Conservation (phyloP, 2,329 filamentous ascomycete species). For the Tolypocladium amazonense region DNA sequence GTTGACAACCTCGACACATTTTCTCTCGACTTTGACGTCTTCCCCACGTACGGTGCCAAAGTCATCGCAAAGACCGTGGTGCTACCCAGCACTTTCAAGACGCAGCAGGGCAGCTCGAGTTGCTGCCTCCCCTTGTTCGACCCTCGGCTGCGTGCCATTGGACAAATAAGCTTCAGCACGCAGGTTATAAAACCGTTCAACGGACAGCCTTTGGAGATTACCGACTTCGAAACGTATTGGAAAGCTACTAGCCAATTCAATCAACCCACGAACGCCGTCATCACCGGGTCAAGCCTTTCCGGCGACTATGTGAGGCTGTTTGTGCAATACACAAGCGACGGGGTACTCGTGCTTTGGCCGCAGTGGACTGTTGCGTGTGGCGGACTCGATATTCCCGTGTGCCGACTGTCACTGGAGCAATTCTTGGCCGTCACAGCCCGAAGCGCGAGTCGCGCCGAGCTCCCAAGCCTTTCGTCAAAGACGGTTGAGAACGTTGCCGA, state of each 20-base stretch:
- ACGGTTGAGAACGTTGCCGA: slow-evolving; percentile 47
- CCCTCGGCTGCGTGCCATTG: slow-evolving; percentile 80
- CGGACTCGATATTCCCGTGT: slow-evolving; percentile 72
- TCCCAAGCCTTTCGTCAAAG: slow-evolving; percentile 32
- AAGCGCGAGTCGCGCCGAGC: slow-evolving; percentile 30
- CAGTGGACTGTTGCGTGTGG: slow-evolving; percentile 69
- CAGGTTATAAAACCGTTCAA: slow-evolving; percentile 96
- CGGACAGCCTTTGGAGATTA: slow-evolving; percentile 87
- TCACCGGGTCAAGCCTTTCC: slow-evolving; percentile 89
- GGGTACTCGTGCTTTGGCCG: slow-evolving; percentile 78
- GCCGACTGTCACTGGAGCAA: slow-evolving; percentile 64
- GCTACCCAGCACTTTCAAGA: slow-evolving; percentile 75
- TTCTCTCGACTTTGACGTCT: slow-evolving; percentile 93
- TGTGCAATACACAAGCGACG: slow-evolving; percentile 84
- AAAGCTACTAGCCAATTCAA: slow-evolving; percentile 93
- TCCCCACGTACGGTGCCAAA: slow-evolving; percentile 93
- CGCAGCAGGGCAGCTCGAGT: slow-evolving; percentile 60
- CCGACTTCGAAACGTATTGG: slow-evolving; percentile 98
- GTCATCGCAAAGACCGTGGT: slow-evolving; percentile 94
- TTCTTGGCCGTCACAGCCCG: slow-evolving; percentile 45
- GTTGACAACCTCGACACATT: slow-evolving; percentile 90
- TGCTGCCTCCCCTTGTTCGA: slow-evolving; percentile 90
- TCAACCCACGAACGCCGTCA: slow-evolving; percentile 67
- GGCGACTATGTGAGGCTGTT: slow-evolving; percentile 92
- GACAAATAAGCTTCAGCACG: slow-evolving; percentile 86